Evolutionary conservation across 257 asterid species (phyloP).

Genomic region (Petunia secreta): DNA sequence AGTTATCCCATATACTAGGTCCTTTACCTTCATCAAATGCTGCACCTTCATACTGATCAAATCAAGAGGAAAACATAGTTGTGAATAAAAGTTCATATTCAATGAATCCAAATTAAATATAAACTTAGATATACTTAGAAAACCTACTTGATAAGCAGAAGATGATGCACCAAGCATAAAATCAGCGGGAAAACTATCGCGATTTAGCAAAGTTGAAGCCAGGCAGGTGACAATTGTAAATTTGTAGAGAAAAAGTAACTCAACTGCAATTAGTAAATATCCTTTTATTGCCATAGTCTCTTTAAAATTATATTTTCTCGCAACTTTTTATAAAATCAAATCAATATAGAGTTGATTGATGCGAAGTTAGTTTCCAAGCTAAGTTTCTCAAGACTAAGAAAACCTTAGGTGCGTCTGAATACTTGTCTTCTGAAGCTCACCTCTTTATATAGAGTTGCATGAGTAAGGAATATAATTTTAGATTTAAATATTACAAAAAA

Average conservation of each 20-base stretch:
- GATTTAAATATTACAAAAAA: no score
- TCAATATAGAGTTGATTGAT: no score
- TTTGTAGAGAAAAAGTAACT: not conserved
- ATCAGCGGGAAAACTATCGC: not conserved
- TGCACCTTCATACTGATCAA: constrained; percentile 37
- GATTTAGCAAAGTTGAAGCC: not conserved
- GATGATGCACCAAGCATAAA: constrained; percentile 19
- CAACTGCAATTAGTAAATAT: not conserved
- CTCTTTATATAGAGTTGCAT: not conserved
- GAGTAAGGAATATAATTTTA: not conserved
- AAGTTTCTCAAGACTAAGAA: not conserved
- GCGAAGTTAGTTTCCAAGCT: not conserved
- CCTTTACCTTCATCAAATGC: constrained; percentile 40
- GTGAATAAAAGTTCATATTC: not conserved
- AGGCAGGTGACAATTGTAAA: not conserved
- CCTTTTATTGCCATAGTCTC: not conserved
- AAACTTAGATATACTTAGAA: not conserved
- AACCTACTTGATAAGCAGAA: constrained; percentile 21
- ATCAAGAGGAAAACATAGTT: not conserved
- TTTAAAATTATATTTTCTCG: not conserved
- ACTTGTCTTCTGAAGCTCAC: not conserved
- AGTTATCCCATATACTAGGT: constrained; percentile 45
- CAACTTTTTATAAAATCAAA: no score
- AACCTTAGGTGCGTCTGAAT: not conserved
- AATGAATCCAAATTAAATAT: not conserved